Percentiles rank a stretch among this genome's conserved stretches.
phyloP scores from a whole-genome alignment of 2,329 filamentous ascomycete species.

The Arthrobotrys sinensis region DNA sequence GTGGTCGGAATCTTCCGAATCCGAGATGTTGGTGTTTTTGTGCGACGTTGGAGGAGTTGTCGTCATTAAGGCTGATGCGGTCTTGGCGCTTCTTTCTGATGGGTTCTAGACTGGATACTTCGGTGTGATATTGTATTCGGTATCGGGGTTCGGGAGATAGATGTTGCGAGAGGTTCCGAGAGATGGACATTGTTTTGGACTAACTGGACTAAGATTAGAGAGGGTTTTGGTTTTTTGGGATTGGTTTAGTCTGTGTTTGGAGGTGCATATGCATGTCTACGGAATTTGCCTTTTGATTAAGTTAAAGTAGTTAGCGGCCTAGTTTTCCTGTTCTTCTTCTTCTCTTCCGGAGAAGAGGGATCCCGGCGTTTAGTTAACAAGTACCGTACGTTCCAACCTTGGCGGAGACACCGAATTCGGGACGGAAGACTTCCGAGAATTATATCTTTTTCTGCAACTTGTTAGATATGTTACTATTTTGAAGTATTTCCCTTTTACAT shows the following conservation, averaged over 20 bases:
- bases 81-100: too few relatives aligned
- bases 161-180: neutral
- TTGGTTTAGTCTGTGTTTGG: too few relatives aligned
- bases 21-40: too few relatives aligned
- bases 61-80: too few relatives aligned
- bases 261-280: neutral
- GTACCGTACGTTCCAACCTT: neutral
- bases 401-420: slow-evolving; percentile 2
- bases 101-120: too few relatives aligned
- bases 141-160: too few relatives aligned
- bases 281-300: slow-evolving; percentile 8
- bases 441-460: neutral
- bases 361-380: neutral
- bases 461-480: too few relatives aligned
- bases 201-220: too few relatives aligned
- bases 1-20: too few relatives aligned
- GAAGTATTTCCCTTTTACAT: slow-evolving; percentile 1
- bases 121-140: too few relatives aligned
- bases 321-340: neutral
- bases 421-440: neutral
- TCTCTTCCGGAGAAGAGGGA: slow-evolving; percentile 11
- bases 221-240: too few relatives aligned
- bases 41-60: too few relatives aligned
- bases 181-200: neutral
- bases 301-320: neutral